Evolutionary conservation across 2,329 filamentous ascomycete species (phyloP), one percentile per base, ranked within the genome.

Genomic region (Sporothrix schenckii): DNA sequence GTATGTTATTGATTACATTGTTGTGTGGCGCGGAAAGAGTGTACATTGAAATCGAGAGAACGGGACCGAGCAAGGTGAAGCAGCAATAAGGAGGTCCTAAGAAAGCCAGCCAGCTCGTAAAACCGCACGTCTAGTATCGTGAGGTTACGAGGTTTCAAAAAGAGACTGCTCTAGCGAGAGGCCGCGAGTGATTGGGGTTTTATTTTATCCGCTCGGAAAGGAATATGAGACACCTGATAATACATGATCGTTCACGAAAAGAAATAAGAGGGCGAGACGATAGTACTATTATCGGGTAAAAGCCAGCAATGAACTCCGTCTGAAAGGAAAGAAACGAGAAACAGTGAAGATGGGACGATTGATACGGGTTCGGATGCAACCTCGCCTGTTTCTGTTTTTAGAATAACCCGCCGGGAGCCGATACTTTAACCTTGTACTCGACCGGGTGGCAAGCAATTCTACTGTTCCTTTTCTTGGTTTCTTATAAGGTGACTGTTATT

Each of bases 311-410:
- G 44, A 34, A 34, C 61, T 50, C 5, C 14, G 30, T 19, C 27
- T 27, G 24, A 24, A 41, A 19, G 21, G 21, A 7, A 11, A 27
- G 21, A 19, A 9, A 47, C 58, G 24, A 6, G 11, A 13, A 44
- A 16, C 41, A 9, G 14, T 4, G 14, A 44, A 16, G 41, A 44
- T 9, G 41, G 14, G 41, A 44, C 41, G 41, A 44, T 13, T 13
- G 14, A 16, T 44, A 13, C 41, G 11, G 11, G 39, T 21, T 41
- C 54, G 58, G 39, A 4, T 44, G 14, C 34, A 24, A 47, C 21
- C 14, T 63, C 39, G 13, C n/a, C 14, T 47, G 41, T 27, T 63
- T 63, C 58, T 63, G 44, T 47, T 47, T 47, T 27, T 63, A 47
- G 58, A 63, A 13, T 14, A 11, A 13, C 6, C 21, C 4, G 39